Base-by-base conservation (phyloP, 371 early-diverging fungal genomes). In the Mortierella sp. region DNA sequence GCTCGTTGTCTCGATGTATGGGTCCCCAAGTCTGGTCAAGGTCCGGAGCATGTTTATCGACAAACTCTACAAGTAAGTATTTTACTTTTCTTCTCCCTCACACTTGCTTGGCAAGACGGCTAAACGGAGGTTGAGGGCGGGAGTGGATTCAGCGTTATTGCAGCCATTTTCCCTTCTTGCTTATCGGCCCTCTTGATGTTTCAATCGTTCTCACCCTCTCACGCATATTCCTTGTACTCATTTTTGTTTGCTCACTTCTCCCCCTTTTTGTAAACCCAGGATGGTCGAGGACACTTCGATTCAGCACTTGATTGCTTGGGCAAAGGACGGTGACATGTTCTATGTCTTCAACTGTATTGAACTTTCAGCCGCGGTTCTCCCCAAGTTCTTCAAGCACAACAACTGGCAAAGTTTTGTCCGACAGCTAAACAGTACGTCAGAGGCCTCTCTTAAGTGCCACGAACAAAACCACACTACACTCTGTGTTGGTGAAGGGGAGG, bases 351-450 rank as follows among this genome's bases (percentile, higher is more conserved):
- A 92, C 56, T 88, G 86, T 2, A 80, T 83, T 30, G 90, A 87
- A 48, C 93, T 94, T 74, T 83, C 91, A 15, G 81, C 85, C 48
- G 74, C 80, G 48, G 85, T 93, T 11, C 74, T 95, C 57, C 90
- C 92, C 19, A 87, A 86, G 56, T 88, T 90, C 71, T 95, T 93
- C 80, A 93, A 93, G 76, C 94, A 95, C 84, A 91, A 87, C 76
- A 94, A 94, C 81, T 89, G 92, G 82, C 87, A 88, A 52, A 89
- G 89, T 63, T 95, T 95, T 86, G 91, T 95, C 19, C 85, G 95
- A 55, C 95, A 94, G 81, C 83, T 94, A 28, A 94, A 95, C 80
- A 90, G 64, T 70, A 66, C 57, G 68, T 61, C 15, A 60, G 3
- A 7, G 12, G 16, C 21, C 0, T 23, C 23, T 16, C n/a, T 37